Evolutionary conservation across 2,329 filamentous ascomycete genomes (phyloP).

Genomic region (Talaromyces atroroseus): DNA sequence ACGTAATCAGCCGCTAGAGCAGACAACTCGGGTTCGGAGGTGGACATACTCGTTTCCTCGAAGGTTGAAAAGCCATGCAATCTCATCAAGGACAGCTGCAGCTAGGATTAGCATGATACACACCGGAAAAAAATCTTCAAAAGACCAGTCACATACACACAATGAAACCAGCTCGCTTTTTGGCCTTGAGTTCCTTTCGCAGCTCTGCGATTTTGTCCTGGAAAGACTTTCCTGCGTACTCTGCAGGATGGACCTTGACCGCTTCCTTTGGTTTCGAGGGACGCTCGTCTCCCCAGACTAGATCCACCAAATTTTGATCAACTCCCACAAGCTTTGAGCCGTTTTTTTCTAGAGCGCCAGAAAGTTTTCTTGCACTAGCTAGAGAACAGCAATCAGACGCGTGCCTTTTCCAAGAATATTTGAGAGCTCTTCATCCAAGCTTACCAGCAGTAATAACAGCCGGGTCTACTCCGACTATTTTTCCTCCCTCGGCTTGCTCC

Average conservation of each 20-base stretch:
- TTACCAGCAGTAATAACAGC: constrained; percentile 69
- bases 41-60: constrained; percentile 69
- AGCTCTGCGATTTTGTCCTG: constrained; percentile 78
- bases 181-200: constrained; percentile 86
- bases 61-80: constrained; percentile 98
- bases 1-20: constrained; percentile 1
- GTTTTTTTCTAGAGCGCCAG: constrained; percentile 80
- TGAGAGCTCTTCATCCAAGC: constrained; percentile 13
- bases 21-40: background rate
- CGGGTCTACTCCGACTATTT: constrained; percentile 85
- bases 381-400: constrained; percentile 4
- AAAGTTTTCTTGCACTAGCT: constrained; percentile 67
- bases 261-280: constrained; percentile 71
- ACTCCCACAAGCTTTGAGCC: constrained; percentile 71
- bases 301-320: constrained; percentile 78
- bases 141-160: constrained; percentile 50
- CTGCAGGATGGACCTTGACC: constrained; percentile 63
- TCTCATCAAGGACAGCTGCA: constrained; percentile 79
- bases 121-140: background rate
- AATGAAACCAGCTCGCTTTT: constrained; percentile 78
- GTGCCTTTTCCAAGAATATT: background rate
- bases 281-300: constrained; percentile 73
- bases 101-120: background rate
- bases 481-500: constrained; percentile 78
- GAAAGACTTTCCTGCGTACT: constrained; percentile 77